phyloP scores from a whole-genome alignment of 73 alveolate genomes.

The Paraurostyla sp. region DNA sequence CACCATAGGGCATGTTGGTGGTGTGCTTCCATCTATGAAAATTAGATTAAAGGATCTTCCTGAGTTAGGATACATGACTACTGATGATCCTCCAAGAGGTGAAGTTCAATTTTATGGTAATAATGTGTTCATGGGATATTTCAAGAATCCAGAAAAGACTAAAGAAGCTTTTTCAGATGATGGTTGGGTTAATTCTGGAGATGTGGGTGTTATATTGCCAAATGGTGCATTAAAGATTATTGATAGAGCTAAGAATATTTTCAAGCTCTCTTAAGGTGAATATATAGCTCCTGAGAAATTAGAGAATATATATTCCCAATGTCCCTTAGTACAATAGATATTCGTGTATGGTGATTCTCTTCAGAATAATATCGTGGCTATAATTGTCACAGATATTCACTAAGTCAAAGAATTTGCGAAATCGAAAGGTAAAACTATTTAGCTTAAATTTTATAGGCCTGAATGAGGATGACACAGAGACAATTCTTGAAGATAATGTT shows the following conservation, averaged over 20 bases:
- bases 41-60: conserved; percentile 76
- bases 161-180: conserved; percentile 76
- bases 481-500: neutral
- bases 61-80: conserved; percentile 65
- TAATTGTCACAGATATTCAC: conserved; percentile 82
- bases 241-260: conserved; percentile 82
- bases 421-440: neutral
- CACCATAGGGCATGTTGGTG: conserved; percentile 78
- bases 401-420: conserved; percentile 62
- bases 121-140: conserved; percentile 72
- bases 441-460: too few relatives aligned
- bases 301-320: conserved; percentile 69
- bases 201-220: conserved; percentile 64
- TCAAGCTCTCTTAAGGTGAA: conserved; percentile 85
- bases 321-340: conserved; percentile 66
- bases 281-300: conserved; percentile 87
- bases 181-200: conserved; percentile 87
- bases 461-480: neutral
- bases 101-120: conserved; percentile 75
- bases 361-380: conserved; percentile 71
- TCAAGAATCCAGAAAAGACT: conserved; percentile 75
- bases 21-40: conserved; percentile 19
- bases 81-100: conserved; percentile 77
- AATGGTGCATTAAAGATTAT: conserved; percentile 76
- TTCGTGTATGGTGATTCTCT: conserved; percentile 82